A percentile compares a stretch with the other conserved stretches of the same genome.
Evolutionary conservation across 1,139 yeast genomes (phyloP).

Genomic region (Yamadazyma blattariae): DNA sequence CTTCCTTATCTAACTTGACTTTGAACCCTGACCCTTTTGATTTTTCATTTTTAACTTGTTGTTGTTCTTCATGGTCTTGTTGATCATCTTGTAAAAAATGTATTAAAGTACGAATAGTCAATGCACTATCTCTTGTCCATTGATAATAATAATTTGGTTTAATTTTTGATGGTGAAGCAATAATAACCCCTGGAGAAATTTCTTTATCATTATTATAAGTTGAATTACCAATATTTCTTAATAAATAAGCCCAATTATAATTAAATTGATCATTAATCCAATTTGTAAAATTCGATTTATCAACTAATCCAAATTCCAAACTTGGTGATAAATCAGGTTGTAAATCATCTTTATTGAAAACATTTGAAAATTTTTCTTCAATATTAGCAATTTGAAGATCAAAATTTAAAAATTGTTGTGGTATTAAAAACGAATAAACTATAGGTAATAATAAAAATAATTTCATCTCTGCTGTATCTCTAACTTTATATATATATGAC

Average conservation of each 20-base stretch:
- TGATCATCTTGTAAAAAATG: conserved; percentile 35
- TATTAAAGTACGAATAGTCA: conserved; percentile 68
- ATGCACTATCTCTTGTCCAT: conserved; percentile 90
- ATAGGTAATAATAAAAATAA: neutral
- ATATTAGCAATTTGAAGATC: neutral
- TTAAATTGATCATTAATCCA: conserved; percentile 58
- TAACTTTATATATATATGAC: neutral
- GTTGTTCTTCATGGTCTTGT: conserved; percentile 17
- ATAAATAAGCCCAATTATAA: conserved; percentile 51
- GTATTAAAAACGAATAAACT: neutral
- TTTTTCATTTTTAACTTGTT: conserved; percentile 3
- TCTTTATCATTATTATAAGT: conserved; percentile 8
- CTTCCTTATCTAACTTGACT: neutral
- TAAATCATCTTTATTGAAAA: neutral
- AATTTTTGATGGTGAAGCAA: conserved; percentile 75
- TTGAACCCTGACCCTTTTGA: no score
- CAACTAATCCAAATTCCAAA: conserved; percentile 2
- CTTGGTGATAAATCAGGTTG: neutral
- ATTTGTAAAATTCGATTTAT: conserved; percentile 37
- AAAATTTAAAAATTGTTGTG: neutral
- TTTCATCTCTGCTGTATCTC: neutral
- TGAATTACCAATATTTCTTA: conserved; percentile 56
- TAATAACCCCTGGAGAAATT: conserved; percentile 65
- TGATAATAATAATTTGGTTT: conserved; percentile 82
- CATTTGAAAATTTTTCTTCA: neutral